Base-by-base conservation (phyloP, 306 rosid genomes). In the Albizia julibrissin region DNA sequence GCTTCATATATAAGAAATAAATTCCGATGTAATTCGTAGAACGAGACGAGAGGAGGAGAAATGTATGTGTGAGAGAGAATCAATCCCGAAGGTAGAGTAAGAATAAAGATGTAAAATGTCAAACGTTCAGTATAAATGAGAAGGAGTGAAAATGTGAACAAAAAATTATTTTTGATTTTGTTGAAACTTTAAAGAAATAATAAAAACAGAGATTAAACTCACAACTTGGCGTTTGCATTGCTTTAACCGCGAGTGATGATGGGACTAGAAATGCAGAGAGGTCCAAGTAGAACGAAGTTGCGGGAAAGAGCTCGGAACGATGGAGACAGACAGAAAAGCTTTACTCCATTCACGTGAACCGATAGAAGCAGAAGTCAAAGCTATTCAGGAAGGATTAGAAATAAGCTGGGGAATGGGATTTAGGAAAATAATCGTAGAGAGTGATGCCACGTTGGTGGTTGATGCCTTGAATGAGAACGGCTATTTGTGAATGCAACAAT, bases 1-100 rank as follows among this genome's bases (percentile, higher is more conserved):
- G 80, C 81, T 72, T 39, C 76, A 50, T 61, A 4, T 24, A 24
- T 62, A 78, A 77, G 33, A 43, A 72, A 83, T 24, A 58, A 71
- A 72, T 29, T 19, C 52, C 54, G 31, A 18, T 16, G 59, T 65
- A 39, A 59, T 47, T 12, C 54, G 16, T 68, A 1, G 49, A 58
- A 18, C 43, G 39, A 43, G 12, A 70, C 21, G 13, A 21, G 72
- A 1, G 12, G 67, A 61, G 67, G 29, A 42, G 33, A 42, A 10
- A 69, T 16, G 39, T 21, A n/a, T 4, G 50, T 4, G 26, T 2
- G 21, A 1, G n/a, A 10, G 21, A 27, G 40, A 29, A 42, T 29
- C 69, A 15, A 29, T 64, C n/a, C 69, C 39, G 3, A 19, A 62
- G 19, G 69, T 14, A 14, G 67, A 61, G 19, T 34, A 61, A 10